Evolutionary conservation across 2,329 filamentous ascomycete genomes (phyloP).

Genomic region (Botrytis cinerea): DNA sequence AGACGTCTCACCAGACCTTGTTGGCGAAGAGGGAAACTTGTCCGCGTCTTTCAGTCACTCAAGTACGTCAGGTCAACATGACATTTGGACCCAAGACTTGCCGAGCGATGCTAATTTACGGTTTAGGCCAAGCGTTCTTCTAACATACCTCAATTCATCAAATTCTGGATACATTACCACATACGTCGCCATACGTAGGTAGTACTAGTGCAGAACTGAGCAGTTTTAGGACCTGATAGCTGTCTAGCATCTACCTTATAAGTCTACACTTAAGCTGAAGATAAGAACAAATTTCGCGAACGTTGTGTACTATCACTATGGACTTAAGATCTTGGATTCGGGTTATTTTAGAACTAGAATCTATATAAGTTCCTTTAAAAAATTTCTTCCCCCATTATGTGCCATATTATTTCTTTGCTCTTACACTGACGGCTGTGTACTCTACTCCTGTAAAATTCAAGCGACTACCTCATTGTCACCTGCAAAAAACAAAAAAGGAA

Average conservation of each 20-base stretch:
- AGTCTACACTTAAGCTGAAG: not conserved
- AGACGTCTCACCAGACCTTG: accelerated
- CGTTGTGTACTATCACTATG: not conserved
- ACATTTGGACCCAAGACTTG: not conserved
- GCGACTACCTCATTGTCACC: not conserved
- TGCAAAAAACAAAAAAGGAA: no score
- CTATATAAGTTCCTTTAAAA: not conserved
- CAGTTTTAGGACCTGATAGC: not conserved
- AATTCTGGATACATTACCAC: no score
- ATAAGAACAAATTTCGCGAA: not conserved
- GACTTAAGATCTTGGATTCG: not conserved
- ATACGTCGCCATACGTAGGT: not conserved
- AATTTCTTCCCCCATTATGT: not conserved
- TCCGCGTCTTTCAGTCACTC: not conserved
- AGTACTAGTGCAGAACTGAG: not conserved
- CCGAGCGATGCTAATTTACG: not conserved
- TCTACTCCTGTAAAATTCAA: not conserved
- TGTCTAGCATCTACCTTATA: not conserved
- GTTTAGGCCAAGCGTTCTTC: not conserved
- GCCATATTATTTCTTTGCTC: not conserved
- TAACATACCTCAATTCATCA: not conserved
- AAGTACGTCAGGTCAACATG: not conserved
- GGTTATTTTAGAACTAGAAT: not conserved
- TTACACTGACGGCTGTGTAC: not conserved
- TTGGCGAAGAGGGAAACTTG: accelerated